Evolutionary conservation across 106 monocot genomes (phyloP).

Genomic region (Vanilla planifolia): DNA sequence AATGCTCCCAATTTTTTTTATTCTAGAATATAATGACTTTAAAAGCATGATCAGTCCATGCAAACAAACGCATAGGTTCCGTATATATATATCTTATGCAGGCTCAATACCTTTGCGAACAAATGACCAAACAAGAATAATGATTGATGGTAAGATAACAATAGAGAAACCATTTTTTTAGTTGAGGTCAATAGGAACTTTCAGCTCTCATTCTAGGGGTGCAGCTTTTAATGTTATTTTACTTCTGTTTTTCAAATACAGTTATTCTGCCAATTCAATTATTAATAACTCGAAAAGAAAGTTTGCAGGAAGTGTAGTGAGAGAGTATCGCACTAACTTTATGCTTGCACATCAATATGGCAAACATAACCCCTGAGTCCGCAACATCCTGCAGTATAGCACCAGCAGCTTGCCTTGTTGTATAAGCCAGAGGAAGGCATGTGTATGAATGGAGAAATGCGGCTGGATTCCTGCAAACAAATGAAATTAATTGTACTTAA

Average conservation of each 20-base stretch:
- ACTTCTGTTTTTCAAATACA: background rate
- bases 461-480: slow-evolving; percentile 72
- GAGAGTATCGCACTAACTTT: slow-evolving; percentile 45
- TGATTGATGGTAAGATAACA: too few species aligned
- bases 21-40: too few species aligned
- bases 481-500: background rate
- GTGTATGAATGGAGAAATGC: slow-evolving; percentile 99
- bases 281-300: slow-evolving; percentile 2
- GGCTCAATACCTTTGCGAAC: too few species aligned
- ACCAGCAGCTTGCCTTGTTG: slow-evolving; percentile 86
- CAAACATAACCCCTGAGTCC: slow-evolving; percentile 92
- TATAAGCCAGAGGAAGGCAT: slow-evolving; percentile 90
- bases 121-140: too few species aligned
- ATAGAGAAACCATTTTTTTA: too few species aligned
- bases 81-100: too few species aligned
- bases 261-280: background rate
- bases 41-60: too few species aligned
- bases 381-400: slow-evolving; percentile 94
- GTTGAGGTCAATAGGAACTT: too few species aligned
- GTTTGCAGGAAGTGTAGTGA: background rate
- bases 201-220: too few species aligned
- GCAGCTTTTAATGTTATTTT: too few species aligned
- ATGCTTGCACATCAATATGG: slow-evolving; percentile 94
- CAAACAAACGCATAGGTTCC: too few species aligned
- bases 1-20: too few species aligned